These are phyloP conservation scores for Sclerotiophoma versabilis DNA, from an alignment of 2,329 filamentous ascomycete species.

Conservation along the genomic window DNA sequence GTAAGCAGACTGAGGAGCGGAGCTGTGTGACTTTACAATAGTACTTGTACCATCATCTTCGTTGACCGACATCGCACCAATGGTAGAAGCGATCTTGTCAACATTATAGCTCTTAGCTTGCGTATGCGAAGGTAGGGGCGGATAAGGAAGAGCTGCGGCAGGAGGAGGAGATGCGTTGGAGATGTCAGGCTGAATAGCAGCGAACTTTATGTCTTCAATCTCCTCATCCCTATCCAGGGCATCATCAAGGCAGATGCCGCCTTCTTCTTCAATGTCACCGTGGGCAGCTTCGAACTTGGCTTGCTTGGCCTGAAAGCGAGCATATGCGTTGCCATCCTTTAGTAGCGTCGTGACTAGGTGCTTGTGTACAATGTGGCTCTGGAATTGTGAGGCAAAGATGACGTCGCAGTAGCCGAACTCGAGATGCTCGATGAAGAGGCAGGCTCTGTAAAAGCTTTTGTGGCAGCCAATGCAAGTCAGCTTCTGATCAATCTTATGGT, in stretches of 20 bases:
- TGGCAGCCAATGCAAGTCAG: conserved; percentile 63
- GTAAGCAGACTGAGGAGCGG: background rate
- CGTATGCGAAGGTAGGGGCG: conserved; percentile 28
- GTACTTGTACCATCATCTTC: conserved; percentile 19
- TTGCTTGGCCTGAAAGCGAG: conserved; percentile 41
- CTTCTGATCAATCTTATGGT: conserved; percentile 58
- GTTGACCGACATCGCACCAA: conserved; percentile 28
- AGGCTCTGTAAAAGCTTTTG: conserved; percentile 56
- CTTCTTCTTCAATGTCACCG: conserved; percentile 40
- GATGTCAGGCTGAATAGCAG: conserved; percentile 36
- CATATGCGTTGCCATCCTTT: conserved; percentile 19
- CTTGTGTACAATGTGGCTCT: conserved; percentile 60
- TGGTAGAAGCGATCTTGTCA: conserved; percentile 13
- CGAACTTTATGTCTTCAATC: conserved; percentile 25
- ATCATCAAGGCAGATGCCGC: conserved; percentile 30
- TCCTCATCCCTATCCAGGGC: conserved; percentile 28
- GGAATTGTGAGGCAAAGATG: conserved; percentile 55
- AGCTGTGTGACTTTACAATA: conserved; percentile 10
- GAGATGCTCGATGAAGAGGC: conserved; percentile 61
- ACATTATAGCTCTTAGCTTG: background rate
- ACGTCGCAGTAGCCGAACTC: conserved; percentile 59
- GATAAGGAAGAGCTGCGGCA: conserved; percentile 21
- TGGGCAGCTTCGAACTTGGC: conserved; percentile 35
- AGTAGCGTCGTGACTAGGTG: conserved; percentile 51
- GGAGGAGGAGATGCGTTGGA: background rate